phyloP scores from a whole-genome alignment of 495 filamentous ascomycete species.

The Penicillium robsamsonii region DNA sequence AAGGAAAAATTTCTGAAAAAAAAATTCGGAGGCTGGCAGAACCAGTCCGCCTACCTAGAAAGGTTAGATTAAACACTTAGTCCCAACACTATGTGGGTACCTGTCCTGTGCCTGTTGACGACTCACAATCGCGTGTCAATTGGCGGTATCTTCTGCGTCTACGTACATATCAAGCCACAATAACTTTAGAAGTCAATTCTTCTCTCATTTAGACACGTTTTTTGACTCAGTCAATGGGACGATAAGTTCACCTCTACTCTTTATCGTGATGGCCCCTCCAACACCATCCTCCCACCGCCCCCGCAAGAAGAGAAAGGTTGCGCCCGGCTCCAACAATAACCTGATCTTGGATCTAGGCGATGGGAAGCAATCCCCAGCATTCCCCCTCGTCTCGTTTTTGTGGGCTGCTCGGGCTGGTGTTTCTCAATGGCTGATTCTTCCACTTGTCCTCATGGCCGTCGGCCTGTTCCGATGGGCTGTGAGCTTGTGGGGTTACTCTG shows the following conservation, averaged over 20 bases:
- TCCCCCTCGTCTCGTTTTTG: slow-evolving; percentile 86
- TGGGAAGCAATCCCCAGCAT: slow-evolving; percentile 54
- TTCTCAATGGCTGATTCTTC: slow-evolving; percentile 91
- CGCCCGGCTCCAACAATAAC: slow-evolving; percentile 52
- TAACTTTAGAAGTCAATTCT: neutral
- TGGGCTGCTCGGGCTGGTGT: slow-evolving; percentile 81
- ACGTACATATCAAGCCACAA: too few species aligned
- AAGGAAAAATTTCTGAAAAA: slow-evolving; percentile 36
- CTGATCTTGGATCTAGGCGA: slow-evolving; percentile 43
- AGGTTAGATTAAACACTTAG: slow-evolving; percentile 19
- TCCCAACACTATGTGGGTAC: slow-evolving; percentile 21
- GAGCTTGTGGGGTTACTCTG: slow-evolving; percentile 91
- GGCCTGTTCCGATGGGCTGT: slow-evolving; percentile 92
- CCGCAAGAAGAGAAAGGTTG: slow-evolving; percentile 56
- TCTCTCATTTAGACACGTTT: neutral
- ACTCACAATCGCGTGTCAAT: slow-evolving; percentile 17
- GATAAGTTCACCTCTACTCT: slow-evolving; percentile 14
- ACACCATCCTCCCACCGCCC: slow-evolving; percentile 52
- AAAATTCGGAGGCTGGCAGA: slow-evolving; percentile 37
- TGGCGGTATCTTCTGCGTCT: neutral
- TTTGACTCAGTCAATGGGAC: slow-evolving; percentile 29
- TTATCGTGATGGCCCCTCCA: slow-evolving; percentile 32
- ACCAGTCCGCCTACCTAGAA: slow-evolving; percentile 29
- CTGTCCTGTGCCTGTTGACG: slow-evolving; percentile 5
- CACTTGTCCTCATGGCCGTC: slow-evolving; percentile 82